Conservation (phyloP, 2,329 filamentous ascomycete species). For the Curvularia spicifera region DNA sequence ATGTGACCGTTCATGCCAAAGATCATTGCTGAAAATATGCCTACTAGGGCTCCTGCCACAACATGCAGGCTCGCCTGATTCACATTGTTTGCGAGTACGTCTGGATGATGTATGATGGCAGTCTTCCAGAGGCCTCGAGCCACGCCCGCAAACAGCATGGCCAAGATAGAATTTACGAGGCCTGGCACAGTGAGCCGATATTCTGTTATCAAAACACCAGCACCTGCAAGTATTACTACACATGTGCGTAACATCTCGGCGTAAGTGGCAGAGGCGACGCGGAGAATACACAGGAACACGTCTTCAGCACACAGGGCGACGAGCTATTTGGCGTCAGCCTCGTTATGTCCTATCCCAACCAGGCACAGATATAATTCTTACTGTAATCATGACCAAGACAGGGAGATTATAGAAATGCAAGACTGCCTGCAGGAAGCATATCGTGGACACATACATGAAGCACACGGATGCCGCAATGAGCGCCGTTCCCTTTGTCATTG, state of each 20-base stretch:
- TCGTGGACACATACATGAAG: constrained; percentile 26
- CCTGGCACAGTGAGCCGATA: constrained; percentile 31
- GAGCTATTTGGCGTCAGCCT: constrained; percentile 16
- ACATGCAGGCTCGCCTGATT: constrained; percentile 6
- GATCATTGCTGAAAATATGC: constrained; percentile 6
- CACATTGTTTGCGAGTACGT: neutral
- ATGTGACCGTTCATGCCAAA: constrained; percentile 10
- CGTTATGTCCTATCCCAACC: neutral
- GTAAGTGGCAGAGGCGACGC: constrained; percentile 11
- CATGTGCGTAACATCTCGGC: constrained; percentile 21
- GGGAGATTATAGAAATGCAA: constrained; percentile 41
- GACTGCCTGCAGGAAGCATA: constrained; percentile 34
- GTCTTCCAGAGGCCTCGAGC: constrained; percentile 21
- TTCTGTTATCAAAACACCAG: constrained; percentile 31
- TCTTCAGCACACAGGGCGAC: constrained; percentile 27
- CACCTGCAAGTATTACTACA: constrained; percentile 20
- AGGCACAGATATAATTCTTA: constrained; percentile 22
- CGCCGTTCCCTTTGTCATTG: constrained; percentile 5
- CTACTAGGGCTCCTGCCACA: constrained; percentile 11
- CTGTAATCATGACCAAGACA: constrained; percentile 38
- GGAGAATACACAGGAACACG: constrained; percentile 14
- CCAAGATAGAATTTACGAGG: constrained; percentile 28
- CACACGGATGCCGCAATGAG: constrained; percentile 9
- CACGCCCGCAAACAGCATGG: constrained; percentile 29
- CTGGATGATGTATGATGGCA: constrained; percentile 12